A percentile compares a stretch with the other conserved stretches of the same genome.
Conservation (phyloP, 192 early-diverging fungal genomes). For the Backusella australiensis region DNA sequence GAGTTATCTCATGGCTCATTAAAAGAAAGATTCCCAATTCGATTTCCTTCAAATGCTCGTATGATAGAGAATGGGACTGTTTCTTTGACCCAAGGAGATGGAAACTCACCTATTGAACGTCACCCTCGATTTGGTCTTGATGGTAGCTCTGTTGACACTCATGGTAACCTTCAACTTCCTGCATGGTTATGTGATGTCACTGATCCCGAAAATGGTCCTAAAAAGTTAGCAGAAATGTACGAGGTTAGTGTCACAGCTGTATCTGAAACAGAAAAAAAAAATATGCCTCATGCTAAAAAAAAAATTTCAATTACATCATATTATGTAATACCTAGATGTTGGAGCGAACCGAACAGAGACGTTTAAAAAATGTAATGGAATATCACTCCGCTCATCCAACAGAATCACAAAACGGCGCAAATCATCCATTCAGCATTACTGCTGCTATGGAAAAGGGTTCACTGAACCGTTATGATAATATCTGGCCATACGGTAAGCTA, state of each 20-base stretch:
- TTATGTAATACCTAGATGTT: conserved; percentile 32
- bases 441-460: conserved; percentile 71
- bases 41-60: conserved; percentile 33
- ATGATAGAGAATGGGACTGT: neutral
- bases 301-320: neutral
- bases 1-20: conserved; percentile 42
- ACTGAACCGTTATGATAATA: conserved; percentile 79
- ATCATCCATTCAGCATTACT: conserved; percentile 65
- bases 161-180: neutral
- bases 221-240: conserved; percentile 26
- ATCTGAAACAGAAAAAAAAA: conserved; percentile 1
- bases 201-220: conserved; percentile 18
- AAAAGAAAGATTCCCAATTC: conserved; percentile 45
- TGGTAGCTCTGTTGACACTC: conserved; percentile 7
- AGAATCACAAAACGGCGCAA: conserved; percentile 34
- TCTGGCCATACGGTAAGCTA: conserved; percentile 68
- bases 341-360: conserved; percentile 59
- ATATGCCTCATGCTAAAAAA: neutral
- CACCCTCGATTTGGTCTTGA: conserved; percentile 6
- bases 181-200: conserved; percentile 11
- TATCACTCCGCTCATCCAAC: conserved; percentile 36
- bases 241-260: conserved; percentile 15
- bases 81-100: neutral
- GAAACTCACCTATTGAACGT: neutral
- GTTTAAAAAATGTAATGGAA: conserved; percentile 62